Evolutionary conservation across 2,329 filamentous ascomycete species (phyloP).

Genomic region (Plenodomus lindquistii): DNA sequence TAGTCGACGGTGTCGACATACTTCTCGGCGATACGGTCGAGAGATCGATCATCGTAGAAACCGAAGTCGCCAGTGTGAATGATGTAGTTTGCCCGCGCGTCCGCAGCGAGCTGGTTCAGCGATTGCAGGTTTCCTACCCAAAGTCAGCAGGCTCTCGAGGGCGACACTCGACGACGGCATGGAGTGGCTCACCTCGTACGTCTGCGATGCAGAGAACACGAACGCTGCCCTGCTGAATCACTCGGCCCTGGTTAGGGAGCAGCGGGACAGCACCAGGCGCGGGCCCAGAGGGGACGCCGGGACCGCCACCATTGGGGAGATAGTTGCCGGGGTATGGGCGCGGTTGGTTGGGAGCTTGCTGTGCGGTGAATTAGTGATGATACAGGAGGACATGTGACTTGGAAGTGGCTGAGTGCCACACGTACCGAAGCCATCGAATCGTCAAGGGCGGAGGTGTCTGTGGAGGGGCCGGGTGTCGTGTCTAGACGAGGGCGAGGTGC

Average conservation of each 20-base stretch:
- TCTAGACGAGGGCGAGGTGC: slow-evolving; percentile 11
- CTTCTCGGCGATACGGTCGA: slow-evolving; percentile 98
- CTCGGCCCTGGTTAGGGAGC: slow-evolving; percentile 57
- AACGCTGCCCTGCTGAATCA: slow-evolving; percentile 54
- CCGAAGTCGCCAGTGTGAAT: slow-evolving; percentile 99
- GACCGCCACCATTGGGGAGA: slow-evolving; percentile 52
- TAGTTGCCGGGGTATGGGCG: slow-evolving; percentile 55
- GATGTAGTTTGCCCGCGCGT: slow-evolving; percentile 94
- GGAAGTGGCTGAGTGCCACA: slow-evolving; percentile 8
- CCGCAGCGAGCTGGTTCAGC: slow-evolving; percentile 92
- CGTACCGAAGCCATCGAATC: slow-evolving; percentile 42
- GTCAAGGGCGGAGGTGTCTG: slow-evolving; percentile 26
- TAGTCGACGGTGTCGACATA: slow-evolving; percentile 52
- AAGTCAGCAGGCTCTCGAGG: slow-evolving; percentile 8
- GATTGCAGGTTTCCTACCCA: slow-evolving; percentile 87
- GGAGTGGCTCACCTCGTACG: slow-evolving; percentile 53
- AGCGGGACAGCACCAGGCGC: slow-evolving; percentile 52
- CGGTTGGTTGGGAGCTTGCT: slow-evolving; percentile 57
- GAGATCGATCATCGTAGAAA: slow-evolving; percentile 94
- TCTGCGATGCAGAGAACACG: slow-evolving; percentile 58
- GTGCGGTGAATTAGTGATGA: slow-evolving; percentile 28
- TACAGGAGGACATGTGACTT: slow-evolving; percentile 10
- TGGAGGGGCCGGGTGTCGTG: slow-evolving; percentile 24
- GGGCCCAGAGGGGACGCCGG: slow-evolving; percentile 47
- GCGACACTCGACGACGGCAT: fast-evolving